Evolutionary conservation across 2,329 filamentous ascomycete genomes (phyloP).

Genomic region (Pestalotiopsis sp.): DNA sequence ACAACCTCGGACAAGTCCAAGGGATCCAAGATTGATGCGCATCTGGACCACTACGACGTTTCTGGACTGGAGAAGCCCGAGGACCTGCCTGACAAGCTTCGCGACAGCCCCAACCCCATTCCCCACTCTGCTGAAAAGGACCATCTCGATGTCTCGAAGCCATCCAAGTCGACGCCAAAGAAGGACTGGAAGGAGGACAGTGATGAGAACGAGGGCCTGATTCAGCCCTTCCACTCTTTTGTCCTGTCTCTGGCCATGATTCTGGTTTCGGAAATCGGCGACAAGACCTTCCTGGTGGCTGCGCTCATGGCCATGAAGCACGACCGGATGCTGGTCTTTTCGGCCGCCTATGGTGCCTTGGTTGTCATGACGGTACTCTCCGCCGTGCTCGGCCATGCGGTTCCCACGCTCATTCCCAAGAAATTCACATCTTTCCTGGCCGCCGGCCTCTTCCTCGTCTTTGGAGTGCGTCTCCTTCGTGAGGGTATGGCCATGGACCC

Average conservation of each 20-base stretch:
- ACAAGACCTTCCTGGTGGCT: constrained; percentile 97
- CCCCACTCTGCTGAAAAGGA: constrained; percentile 66
- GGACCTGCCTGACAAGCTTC: constrained; percentile 76
- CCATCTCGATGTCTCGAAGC: constrained; percentile 54
- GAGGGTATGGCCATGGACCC: constrained; percentile 89
- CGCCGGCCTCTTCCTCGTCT: constrained; percentile 81
- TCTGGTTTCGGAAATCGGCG: constrained; percentile 91
- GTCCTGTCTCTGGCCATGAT: constrained; percentile 96
- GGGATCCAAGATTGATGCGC: constrained; percentile 32
- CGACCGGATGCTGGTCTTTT: constrained; percentile 88
- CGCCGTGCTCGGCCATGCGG: constrained; percentile 86
- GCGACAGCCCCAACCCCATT: constrained; percentile 71
- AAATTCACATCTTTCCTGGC: constrained; percentile 88
- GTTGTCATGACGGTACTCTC: constrained; percentile 95
- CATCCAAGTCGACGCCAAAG: constrained; percentile 31
- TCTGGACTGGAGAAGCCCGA: constrained; percentile 72
- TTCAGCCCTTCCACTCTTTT: constrained; percentile 84
- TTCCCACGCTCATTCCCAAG: constrained; percentile 87
- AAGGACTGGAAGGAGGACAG: constrained; percentile 34
- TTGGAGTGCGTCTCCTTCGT: constrained; percentile 78
- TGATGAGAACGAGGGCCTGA: constrained; percentile 60
- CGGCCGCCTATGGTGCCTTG: constrained; percentile 87
- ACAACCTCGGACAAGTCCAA: constrained; percentile 41
- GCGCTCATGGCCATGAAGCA: constrained; percentile 99
- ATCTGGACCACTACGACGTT: constrained; percentile 34